These are phyloP conservation scores for Rhododendron henanense DNA, from an alignment of 148 eudicot species.

Conservation along the genomic window DNA sequence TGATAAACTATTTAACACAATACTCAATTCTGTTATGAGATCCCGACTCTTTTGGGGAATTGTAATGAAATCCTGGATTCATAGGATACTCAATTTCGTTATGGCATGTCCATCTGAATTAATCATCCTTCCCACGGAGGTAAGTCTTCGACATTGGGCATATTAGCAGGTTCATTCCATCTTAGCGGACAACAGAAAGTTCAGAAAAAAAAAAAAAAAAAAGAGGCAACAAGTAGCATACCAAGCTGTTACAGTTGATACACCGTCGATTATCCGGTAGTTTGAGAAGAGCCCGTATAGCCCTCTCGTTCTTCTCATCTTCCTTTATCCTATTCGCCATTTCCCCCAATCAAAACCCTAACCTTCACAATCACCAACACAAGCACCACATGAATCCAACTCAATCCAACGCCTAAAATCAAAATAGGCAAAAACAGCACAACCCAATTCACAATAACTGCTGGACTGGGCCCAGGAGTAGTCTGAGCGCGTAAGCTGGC, in stretches of 20 bases:
- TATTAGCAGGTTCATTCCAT: neutral
- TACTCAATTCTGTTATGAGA: neutral
- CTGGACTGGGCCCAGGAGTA: neutral
- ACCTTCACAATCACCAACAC: neutral
- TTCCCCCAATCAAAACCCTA: slow-evolving; percentile 32
- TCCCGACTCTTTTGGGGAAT: no score
- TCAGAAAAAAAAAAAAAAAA: neutral
- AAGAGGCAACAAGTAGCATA: slow-evolving; percentile 18
- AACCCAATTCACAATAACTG: neutral
- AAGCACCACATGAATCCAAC: neutral
- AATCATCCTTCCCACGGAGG: no score
- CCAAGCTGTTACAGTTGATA: slow-evolving; percentile 71
- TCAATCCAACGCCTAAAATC: neutral
- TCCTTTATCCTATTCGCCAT: slow-evolving; percentile 79
- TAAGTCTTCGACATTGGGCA: neutral
- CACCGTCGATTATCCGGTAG: slow-evolving; percentile 68
- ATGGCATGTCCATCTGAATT: no score
- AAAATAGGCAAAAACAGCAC: neutral
- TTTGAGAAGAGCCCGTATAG: slow-evolving; percentile 67
- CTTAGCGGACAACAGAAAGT: neutral
- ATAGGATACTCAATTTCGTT: no score
- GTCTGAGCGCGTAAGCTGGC: neutral
- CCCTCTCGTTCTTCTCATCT: slow-evolving; percentile 71
- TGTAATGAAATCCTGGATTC: no score
- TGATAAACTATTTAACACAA: neutral